Evolutionary conservation across 2,329 filamentous ascomycete genomes (phyloP), one percentile per base, ranked within the genome.

Genomic region (Ophiostoma australiae): DNA sequence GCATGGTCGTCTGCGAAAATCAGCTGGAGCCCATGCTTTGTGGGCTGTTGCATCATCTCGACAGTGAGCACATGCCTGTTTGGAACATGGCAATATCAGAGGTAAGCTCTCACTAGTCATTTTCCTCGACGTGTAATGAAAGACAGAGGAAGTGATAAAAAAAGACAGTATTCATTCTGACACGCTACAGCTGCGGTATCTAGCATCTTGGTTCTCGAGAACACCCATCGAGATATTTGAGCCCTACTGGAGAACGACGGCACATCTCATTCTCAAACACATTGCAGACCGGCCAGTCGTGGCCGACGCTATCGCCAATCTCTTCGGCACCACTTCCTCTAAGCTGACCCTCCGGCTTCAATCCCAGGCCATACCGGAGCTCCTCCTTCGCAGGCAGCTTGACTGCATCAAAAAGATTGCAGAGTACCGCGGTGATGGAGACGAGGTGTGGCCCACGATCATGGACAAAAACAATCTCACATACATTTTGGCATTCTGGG

Each of bases 201-300:
- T 98, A 68, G 91, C 93, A 1, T 86, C 90, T 69, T 82, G 84
- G 67, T 85, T 89, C 58, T 83, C 84, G 3, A 83, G 87, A 52
- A 90, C 87, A 1, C 85, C 90, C 1, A 84, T 86, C 37, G 87
- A 89, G 20, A 82, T 99, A 0, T 90, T 98, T 71, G 88, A 90
- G 70, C 93, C 94, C 0, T 98, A 93, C 78, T 98, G 94, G 94
- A 88, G 89, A 74, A 94, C 87, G 39, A 84, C 99, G 65, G 94
- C 93, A 0, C 90, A 94, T 72, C 86, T 90, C 68, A 89, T 92
- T 1, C 90, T 95, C 37, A 94, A 93, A 78, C 92, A 97, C 75
- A 85, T 98, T 73, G 85, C 90, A 31, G 85, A 87, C 67, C 87
- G 90, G 67, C 94, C 95, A n/a, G 92, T 95, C 76, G 91, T 94